phyloP scores from a whole-genome alignment of 495 filamentous ascomycete species.

The Lasiosphaeria miniovina region DNA sequence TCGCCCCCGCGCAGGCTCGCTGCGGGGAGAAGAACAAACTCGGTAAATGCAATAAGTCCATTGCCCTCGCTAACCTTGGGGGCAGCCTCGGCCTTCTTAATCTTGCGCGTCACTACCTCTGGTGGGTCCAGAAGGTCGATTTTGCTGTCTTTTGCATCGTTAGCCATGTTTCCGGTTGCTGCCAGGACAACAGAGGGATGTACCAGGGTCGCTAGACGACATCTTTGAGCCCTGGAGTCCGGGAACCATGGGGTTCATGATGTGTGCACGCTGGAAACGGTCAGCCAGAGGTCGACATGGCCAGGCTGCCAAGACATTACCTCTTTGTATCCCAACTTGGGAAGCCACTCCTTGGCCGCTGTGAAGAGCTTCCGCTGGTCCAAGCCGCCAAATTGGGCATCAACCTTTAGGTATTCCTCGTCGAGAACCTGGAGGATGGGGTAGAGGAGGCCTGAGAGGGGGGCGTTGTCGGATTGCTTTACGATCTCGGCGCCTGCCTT shows the following conservation, averaged over 20 bases:
- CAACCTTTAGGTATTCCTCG: constrained; percentile 83
- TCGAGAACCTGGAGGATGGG: constrained; percentile 87
- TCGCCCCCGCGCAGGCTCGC: constrained; percentile 52
- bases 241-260: constrained; percentile 89
- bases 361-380: constrained; percentile 92
- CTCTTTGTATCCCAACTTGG: constrained; percentile 66
- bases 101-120: constrained; percentile 71
- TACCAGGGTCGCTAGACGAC: constrained; percentile 52
- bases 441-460: constrained; percentile 79
- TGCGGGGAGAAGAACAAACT: constrained; percentile 79
- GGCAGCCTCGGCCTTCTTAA: constrained; percentile 74
- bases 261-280: constrained; percentile 60
- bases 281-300: constrained; percentile 1
- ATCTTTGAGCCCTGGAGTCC: constrained; percentile 82
- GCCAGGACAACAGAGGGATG: background rate
- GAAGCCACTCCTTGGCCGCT: constrained; percentile 71
- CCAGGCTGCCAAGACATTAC: constrained; percentile 22
- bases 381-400: constrained; percentile 74
- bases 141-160: constrained; percentile 67
- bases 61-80: constrained; percentile 80
- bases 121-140: constrained; percentile 84
- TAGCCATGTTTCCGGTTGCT: constrained; percentile 25
- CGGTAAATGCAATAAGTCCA: constrained; percentile 76
- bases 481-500: constrained; percentile 91
- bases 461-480: constrained; percentile 76